Evolutionary conservation across 352 stramenopile species (phyloP).

Genomic region (Phytophthora pluvialis): DNA sequence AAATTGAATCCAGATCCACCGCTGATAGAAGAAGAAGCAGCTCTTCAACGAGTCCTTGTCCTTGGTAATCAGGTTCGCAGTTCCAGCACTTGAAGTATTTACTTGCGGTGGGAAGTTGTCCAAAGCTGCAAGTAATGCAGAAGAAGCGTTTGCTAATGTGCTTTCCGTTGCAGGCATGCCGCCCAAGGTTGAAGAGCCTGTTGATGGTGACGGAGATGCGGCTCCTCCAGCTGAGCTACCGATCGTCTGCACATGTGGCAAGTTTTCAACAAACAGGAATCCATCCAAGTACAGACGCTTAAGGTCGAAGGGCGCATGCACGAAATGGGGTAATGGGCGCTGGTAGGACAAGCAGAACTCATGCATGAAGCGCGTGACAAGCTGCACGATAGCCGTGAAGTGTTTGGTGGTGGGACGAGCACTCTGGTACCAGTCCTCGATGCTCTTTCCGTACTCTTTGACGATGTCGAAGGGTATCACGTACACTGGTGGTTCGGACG

Average conservation of each 20-base stretch:
- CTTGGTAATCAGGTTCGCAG: constrained; percentile 20
- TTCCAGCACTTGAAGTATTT: constrained; percentile 19
- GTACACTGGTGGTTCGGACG: constrained; percentile 50
- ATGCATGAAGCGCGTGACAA: constrained; percentile 91
- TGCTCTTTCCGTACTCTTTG: constrained; percentile 87
- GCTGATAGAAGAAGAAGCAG: constrained; percentile 90
- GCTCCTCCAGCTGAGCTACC: constrained; percentile 9
- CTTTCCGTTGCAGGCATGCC: constrained; percentile 21
- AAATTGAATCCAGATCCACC: constrained; percentile 94
- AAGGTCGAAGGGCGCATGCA: constrained; percentile 77
- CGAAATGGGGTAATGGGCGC: constrained; percentile 73
- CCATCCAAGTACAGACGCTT: constrained; percentile 72
- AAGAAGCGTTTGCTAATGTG: constrained; percentile 29
- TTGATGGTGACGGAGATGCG: constrained; percentile 32
- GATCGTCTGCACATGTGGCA: constrained; percentile 50
- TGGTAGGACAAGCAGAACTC: constrained; percentile 88
- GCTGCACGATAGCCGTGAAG: constrained; percentile 77
- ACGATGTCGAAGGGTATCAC: constrained; percentile 92
- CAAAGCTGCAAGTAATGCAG: constrained; percentile 34
- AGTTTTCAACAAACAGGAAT: constrained; percentile 74
- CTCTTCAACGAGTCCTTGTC: constrained; percentile 61
- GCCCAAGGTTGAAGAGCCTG: constrained; percentile 9
- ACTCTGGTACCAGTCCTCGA: constrained; percentile 89
- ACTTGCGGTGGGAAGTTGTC: constrained; percentile 38
- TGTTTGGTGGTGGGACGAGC: constrained; percentile 74